Evolutionary conservation across 768 basidiomycete genomes (phyloP), one percentile per base, ranked within the genome.

Genomic region (Boletus vermiculosoides): DNA sequence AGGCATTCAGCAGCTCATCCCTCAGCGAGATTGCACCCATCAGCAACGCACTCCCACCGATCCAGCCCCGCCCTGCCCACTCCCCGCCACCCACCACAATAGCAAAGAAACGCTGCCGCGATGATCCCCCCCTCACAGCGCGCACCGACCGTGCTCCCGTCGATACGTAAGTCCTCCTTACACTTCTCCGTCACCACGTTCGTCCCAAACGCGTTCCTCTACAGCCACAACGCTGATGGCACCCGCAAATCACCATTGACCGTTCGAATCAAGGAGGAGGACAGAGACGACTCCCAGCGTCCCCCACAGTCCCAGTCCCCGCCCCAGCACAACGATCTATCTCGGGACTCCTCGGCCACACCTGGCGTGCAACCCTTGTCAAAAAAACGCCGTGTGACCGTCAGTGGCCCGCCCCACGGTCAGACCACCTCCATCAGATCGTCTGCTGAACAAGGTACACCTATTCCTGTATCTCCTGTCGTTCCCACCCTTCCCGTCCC

Each of bases 321-420:
- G 25, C 68, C 68, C 15, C 56, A 22, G 5, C 56, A 45, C 5
- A 52, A 59, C 46, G 60, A 61, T 13, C 18, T 57, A 0, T 57
- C 60, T 20, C 54, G 56, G 0, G 67, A 70, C 18, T 62, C 67
- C 13, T 68, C 65, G 15, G 68, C 78, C 30, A 76, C 79, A 0
- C 78, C 82, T 45, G 70, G 65, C 55, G 59, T 74, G 34, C 77
- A 69, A 47, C 79, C 81, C 49, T 67, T 63, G 20, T 71, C 74
- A 28, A 87, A 88, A 80, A 85, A 80, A 60, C 84, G 89, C 60
- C 84, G 89, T 44, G 83, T 87, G 57, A 90, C 88, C 41, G 77
- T 88, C 70, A 84, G 81, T 66, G 85, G 87, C 56, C 73, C 80
- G 1, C 58, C 63, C 66, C 53, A 39, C 54, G 56, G 55, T 8